phyloP scores from a whole-genome alignment of 306 rosid genomes.

The Vicia faba region DNA sequence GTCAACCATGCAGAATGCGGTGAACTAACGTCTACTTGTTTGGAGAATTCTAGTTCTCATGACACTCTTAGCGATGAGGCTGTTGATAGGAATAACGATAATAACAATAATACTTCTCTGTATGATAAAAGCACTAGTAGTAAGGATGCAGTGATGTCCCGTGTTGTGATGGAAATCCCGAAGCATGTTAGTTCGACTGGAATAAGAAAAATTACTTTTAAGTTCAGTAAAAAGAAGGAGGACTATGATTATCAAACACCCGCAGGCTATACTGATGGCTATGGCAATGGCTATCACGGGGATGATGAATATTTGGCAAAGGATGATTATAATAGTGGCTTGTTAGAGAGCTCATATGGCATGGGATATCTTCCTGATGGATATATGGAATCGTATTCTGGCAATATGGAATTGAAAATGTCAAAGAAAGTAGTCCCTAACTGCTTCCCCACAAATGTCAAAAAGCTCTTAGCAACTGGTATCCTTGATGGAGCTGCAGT shows the following conservation, averaged over 20 bases:
- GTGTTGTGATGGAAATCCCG: conserved; percentile 82
- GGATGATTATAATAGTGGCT: conserved; percentile 45
- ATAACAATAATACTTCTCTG: conserved; percentile 41
- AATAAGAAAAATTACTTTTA: conserved; percentile 83
- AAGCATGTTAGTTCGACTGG: conserved; percentile 76
- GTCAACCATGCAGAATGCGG: conserved; percentile 65
- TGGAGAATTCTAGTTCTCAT: conserved; percentile 65
- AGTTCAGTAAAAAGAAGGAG: conserved; percentile 85
- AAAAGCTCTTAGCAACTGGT: conserved; percentile 84
- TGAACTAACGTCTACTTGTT: conserved; percentile 68
- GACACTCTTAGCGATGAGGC: conserved; percentile 61
- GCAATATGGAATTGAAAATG: conserved; percentile 64
- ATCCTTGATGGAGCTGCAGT: conserved; percentile 93
- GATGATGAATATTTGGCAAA: conserved; percentile 40
- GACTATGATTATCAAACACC: conserved; percentile 45
- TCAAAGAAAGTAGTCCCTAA: conserved; percentile 65
- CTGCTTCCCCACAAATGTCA: conserved; percentile 79
- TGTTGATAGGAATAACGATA: conserved; percentile 41
- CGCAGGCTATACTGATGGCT: conserved; percentile 25
- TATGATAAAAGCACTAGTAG: conserved; percentile 42
- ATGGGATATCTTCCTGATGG: conserved; percentile 45
- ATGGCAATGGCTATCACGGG: conserved; percentile 41
- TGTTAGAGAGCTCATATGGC: conserved; percentile 41
- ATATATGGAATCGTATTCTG: conserved; percentile 39
- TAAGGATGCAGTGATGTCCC: conserved; percentile 49